Evolutionary conservation across 2,329 filamentous ascomycete genomes (phyloP).

Genomic region (Aspergillus fructus): DNA sequence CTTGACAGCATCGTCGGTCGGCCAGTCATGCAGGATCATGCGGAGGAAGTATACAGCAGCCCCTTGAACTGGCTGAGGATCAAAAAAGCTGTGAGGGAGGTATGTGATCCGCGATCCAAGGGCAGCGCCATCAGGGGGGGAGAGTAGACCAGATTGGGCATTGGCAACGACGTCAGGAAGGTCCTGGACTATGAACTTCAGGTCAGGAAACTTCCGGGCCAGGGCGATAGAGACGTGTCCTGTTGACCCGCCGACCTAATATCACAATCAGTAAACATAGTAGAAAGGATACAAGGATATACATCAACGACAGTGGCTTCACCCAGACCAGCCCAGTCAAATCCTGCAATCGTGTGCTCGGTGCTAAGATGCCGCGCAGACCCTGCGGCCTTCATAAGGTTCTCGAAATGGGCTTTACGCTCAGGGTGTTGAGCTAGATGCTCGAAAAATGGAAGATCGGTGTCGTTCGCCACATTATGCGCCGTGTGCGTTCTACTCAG

Average conservation of each 20-base stretch:
- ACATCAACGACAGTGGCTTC: constrained; percentile 55
- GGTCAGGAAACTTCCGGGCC: constrained; percentile 51
- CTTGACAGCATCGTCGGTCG: no score
- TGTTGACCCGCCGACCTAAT: constrained; percentile 51
- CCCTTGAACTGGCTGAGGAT: no score
- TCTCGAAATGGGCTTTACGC: constrained; percentile 52
- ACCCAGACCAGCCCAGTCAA: constrained; percentile 51
- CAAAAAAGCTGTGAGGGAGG: no score
- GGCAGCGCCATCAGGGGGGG: no score
- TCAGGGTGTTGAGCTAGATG: constrained; percentile 24
- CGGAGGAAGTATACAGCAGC: no score
- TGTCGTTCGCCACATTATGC: constrained; percentile 28
- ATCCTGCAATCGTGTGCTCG: constrained; percentile 53
- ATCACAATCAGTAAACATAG: no score
- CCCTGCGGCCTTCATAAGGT: constrained; percentile 56
- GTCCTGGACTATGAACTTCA: constrained; percentile 57
- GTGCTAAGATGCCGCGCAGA: constrained; percentile 57
- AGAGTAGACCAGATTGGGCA: no score
- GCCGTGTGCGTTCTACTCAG: constrained; percentile 22
- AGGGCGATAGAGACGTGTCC: constrained; percentile 59
- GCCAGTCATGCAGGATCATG: no score
- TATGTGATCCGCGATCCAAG: no score
- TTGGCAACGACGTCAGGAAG: constrained; percentile 32
- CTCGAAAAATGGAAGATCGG: constrained; percentile 34
- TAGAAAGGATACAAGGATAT: no score